Conservation (phyloP, 257 asterid species). For the Ocimum tenuiflorum region DNA sequence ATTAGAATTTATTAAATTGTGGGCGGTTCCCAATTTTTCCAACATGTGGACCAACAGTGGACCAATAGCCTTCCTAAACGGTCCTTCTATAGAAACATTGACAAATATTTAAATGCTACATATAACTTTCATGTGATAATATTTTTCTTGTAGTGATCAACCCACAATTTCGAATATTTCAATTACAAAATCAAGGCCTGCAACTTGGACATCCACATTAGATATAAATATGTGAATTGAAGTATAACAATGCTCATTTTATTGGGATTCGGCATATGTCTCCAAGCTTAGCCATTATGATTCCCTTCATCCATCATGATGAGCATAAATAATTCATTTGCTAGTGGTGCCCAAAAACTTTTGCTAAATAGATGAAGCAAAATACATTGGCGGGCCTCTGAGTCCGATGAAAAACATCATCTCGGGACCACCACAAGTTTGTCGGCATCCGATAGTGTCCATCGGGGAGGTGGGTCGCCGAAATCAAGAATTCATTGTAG, state of each 20-base stretch:
- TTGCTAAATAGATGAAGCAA: slow-evolving; percentile 33
- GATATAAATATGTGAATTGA: neutral
- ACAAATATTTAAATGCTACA: neutral
- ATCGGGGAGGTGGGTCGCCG: slow-evolving; percentile 89
- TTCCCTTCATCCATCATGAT: slow-evolving; percentile 13
- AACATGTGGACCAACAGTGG: neutral
- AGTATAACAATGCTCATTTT: neutral
- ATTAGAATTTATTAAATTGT: neutral
- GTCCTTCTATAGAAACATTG: slow-evolving; percentile 11
- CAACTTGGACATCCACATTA: slow-evolving; percentile 24
- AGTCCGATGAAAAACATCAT: slow-evolving; percentile 39
- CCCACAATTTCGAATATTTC: slow-evolving; percentile 19
- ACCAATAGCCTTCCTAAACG: neutral
- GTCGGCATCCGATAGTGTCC: slow-evolving; percentile 81
- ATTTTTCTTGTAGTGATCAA: slow-evolving; percentile 26
- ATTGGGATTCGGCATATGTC: slow-evolving; percentile 31
- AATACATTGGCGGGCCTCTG: slow-evolving; percentile 22
- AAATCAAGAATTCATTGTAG: slow-evolving; percentile 73
- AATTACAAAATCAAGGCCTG: slow-evolving; percentile 54
- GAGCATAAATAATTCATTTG: slow-evolving; percentile 22
- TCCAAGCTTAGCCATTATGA: slow-evolving; percentile 2
- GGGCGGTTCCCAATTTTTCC: neutral
- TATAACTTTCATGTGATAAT: neutral
- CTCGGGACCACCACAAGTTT: slow-evolving; percentile 68
- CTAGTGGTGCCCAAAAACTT: neutral